Base-by-base conservation (phyloP, 1,139 yeast genomes). In the Lodderomyces elongisporus region DNA sequence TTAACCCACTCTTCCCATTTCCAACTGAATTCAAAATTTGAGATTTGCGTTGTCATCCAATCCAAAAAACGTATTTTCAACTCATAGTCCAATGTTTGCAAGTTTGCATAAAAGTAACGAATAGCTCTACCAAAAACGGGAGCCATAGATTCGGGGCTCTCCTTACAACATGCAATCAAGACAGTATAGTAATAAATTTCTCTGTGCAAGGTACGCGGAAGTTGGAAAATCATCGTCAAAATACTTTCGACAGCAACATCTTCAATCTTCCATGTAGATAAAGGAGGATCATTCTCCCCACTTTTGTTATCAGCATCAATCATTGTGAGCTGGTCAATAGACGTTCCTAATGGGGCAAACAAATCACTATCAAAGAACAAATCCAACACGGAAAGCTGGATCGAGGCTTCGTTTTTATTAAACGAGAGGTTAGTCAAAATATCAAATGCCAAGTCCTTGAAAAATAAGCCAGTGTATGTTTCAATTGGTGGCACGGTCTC, bases 21-120 rank as follows among this genome's bases (percentile, higher is more conserved):
- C 99, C 99, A 93, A 29, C 91, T 85, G 58, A 87, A 93, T 41
- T 85, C 89, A 58, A 91, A 93, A 56, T 91, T 91, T 46, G 95
- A 83, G 52, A 93, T 74, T 59, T 93, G 98, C 38, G 85, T 82
- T 3, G 95, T 74, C 70, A 93, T 82, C 98, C 98, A 93, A 56
- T 85, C 94, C 50, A 87, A 65, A 45, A 77, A 84, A 41, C 91
- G 68, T 43, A 77, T 70, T 44, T 79, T 74, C 35, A 85, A 63
- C 55, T 88, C 96, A 44, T 77, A 77, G 54, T 89, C 96, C 38
- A 88, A 62, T 2, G 72, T 62, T 25, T 74, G 79, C 37, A 85
- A 58, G 51, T 85, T 72, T 30, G 74, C 66, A 60, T 85, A 93
- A 47, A 91, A 74, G 52, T 76, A 85, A 47, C 97, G 74, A 46